A percentile compares a stretch with the other conserved stretches of the same genome.
Evolutionary conservation across 345 rosid species (phyloP).

Genomic region (Eucalyptus victrix): DNA sequence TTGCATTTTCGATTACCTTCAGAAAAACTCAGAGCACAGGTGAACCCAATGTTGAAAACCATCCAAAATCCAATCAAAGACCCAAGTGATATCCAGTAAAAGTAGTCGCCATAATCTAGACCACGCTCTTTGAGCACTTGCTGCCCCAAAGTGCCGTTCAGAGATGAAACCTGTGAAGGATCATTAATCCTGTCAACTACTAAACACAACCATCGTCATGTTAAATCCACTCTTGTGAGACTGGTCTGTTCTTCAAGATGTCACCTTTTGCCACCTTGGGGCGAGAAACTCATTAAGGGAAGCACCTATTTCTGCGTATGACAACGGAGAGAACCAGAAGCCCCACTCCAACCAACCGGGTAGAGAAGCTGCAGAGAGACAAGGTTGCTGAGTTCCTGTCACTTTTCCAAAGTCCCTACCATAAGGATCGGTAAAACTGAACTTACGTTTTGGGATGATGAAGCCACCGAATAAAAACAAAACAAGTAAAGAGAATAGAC

Average conservation of each 20-base stretch:
- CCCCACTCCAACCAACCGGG: conserved; percentile 38
- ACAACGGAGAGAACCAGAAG: conserved; percentile 35
- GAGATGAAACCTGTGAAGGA: conserved; percentile 16
- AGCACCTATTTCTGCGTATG: conserved; percentile 31
- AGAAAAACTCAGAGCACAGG: conserved; percentile 9
- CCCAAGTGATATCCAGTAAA: conserved; percentile 21
- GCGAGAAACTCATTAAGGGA: conserved; percentile 37
- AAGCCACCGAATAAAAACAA: conserved; percentile 28
- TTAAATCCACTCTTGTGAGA: neutral
- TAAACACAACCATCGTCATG: neutral
- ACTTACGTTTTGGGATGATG: conserved; percentile 20
- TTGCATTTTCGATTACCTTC: neutral
- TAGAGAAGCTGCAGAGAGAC: conserved; percentile 22
- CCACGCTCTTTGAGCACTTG: conserved; percentile 14
- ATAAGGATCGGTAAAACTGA: neutral
- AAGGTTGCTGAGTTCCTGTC: neutral
- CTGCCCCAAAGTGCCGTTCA: conserved; percentile 13
- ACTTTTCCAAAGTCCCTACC: neutral
- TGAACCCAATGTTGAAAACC: conserved; percentile 19
- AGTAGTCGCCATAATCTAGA: conserved; percentile 11
- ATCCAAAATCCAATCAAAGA: conserved; percentile 29
- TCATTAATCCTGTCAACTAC: neutral
- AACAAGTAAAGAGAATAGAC: neutral
- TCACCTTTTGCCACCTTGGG: conserved; percentile 48
- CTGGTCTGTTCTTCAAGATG: neutral